phyloP scores from a whole-genome alignment of 2,329 filamentous ascomycete species.

The Cryphonectria radicalis region DNA sequence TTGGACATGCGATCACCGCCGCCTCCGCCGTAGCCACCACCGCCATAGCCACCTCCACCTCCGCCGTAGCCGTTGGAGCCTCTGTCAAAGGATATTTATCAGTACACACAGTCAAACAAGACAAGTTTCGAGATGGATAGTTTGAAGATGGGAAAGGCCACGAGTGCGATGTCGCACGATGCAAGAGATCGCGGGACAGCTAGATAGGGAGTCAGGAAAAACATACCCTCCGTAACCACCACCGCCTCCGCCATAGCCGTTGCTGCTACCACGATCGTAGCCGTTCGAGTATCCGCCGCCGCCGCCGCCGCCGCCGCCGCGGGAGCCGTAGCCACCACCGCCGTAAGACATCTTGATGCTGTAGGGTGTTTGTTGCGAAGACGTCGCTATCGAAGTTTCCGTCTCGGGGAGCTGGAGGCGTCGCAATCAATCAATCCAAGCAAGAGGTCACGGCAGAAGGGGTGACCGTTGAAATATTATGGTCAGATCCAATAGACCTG shows the following conservation, averaged over 20 bases:
- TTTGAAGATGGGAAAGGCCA: neutral
- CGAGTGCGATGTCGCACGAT: neutral
- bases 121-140: neutral
- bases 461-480: constrained; percentile 12
- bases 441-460: constrained; percentile 19
- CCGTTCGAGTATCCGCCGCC: constrained; percentile 56
- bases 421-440: constrained; percentile 23
- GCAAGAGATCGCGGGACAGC: neutral
- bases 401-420: constrained; percentile 11
- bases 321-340: constrained; percentile 45
- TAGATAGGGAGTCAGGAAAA: constrained; percentile 33
- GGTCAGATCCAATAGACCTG: constrained; percentile 25
- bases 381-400: constrained; percentile 8
- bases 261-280: constrained; percentile 47
- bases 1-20: constrained; percentile 94
- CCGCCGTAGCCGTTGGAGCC: constrained; percentile 57
- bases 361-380: constrained; percentile 16
- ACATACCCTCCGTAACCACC: constrained; percentile 41
- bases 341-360: constrained; percentile 50
- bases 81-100: constrained; percentile 40
- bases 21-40: constrained; percentile 50
- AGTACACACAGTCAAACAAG: constrained; percentile 40
- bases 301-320: constrained; percentile 48
- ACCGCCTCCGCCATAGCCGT: constrained; percentile 51
- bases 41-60: constrained; percentile 44